Evolutionary conservation across 495 filamentous ascomycete species (phyloP), one percentile per base, ranked within the genome.

Genomic region (Xylaria bambusicola): DNA sequence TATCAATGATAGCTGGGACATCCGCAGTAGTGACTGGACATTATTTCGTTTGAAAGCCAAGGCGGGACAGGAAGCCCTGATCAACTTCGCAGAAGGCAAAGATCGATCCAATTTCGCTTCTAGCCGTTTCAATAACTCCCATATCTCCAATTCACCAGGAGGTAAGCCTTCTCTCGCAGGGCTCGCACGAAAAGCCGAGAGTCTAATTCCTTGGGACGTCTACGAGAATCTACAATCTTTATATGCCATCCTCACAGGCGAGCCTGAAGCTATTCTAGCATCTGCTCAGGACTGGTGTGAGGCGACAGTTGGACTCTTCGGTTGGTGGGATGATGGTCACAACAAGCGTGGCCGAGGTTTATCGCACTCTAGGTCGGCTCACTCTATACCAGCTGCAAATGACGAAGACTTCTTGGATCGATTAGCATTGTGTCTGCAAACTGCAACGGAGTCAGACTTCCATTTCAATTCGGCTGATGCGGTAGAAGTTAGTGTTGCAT

Each of bases 271-370:
- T 12, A 90, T 96, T 60, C 76, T 92, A 35, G 80, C 82, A 31
- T 75, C 81, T 46, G 79, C 91, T 9, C 81, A 89, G 63, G 91
- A 94, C 70, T 97, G 92, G 92, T 80, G 92, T 45, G 93, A 97
- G 72, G 91, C 91, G 0, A 87, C 88, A 1, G 72, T 95, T 48
- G 87, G 85, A 3, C 72, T 96, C 45, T 88, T 91, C 9, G 85
- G 86, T 0, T 97, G 92, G 92, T 95, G 92, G 91, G 86, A 92
- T 69, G 89, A 92, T 35, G 82, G 89, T 15, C 85, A 86, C 52
- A 80, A 87, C 17, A 76, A 80, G 17, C 72, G 74, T 5, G 67
- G 66, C 58, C 56, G 65, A 27, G 41, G 52, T 27, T 49, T 78
- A 13, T 76, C 76, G 23, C 66, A 68, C 53, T 77, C 77, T 17